Base-by-base conservation (phyloP, 31 red algal genomes). In the Porphyra umbilicalis region DNA sequence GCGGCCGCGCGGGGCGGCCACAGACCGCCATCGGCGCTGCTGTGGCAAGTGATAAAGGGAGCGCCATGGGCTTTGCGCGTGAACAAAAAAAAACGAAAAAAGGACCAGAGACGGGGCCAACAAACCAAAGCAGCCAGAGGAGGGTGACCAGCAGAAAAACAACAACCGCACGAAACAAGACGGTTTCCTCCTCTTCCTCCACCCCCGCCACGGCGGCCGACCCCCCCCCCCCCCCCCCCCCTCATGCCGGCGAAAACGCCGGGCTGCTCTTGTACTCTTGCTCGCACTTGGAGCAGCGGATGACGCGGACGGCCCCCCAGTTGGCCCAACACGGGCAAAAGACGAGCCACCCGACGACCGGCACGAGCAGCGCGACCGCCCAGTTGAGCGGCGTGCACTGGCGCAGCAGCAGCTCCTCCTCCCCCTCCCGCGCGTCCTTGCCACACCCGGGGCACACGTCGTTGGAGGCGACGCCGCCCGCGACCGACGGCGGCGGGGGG, bases 371-470 rank as follows among this genome's bases (percentile, higher is more conserved):
- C 57, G 57, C 57, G 0, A 71, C 57, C 3, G 30, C 20, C 57
- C 57, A 71, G 57, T 71, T 71, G 57, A 71, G 57, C 16, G 57
- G 57, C 57, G 57, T 71, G 57, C 57, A 71, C 57, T 71, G 57
- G 11, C 57, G 57, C 20, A 71, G 57, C 20, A 71, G 57, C 20
- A 71, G 57, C 57, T 1, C 57, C 57, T 71, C 57, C 57, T 71
- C 57, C 57, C 57, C 57, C 57, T 71, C 57, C 57, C 57, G 57
- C 25, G 57, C 57, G 57, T 71, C 57, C 57, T 71, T 71, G 57
- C 57, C 57, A 71, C 57, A 71, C 57, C 57, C 57, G 57, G 57
- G 57, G 57, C 57, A 71, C 57, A 71, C 57, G 57, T 71, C 57
- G 57, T 71, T 71, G 57, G 57, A 71, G 6, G 57, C 57, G 8